These are phyloP conservation scores for Daucus carota DNA, from an alignment of 129 eudicot genomes.

Conservation along the genomic window DH1_v3.0 NC_030386.2:26095501-26096000, in stretches of 20 bases:
- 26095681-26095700: conserved; percentile 18
- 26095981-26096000: conserved; percentile 60
- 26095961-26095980: conserved; percentile 58
- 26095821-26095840: background rate
- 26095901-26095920: background rate
- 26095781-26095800: conserved; percentile 12
- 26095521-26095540: background rate
- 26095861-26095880: background rate
- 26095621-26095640: background rate
- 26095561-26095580: background rate
- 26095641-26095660: background rate
- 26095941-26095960: conserved; percentile 53
- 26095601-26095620: conserved; percentile 1
- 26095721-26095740: conserved; percentile 26
- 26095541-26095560: background rate
- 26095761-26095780: conserved; percentile 5
- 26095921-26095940: conserved; percentile 23
- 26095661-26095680: background rate
- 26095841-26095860: conserved; percentile 22
- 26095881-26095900: conserved; percentile 24
- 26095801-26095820: background rate
- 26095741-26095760: background rate
- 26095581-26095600: background rate
- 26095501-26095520: background rate
- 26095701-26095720: conserved; percentile 59